Conservation (phyloP, 164 flowering plant species). For the Cinnamomum micranthum region DNA sequence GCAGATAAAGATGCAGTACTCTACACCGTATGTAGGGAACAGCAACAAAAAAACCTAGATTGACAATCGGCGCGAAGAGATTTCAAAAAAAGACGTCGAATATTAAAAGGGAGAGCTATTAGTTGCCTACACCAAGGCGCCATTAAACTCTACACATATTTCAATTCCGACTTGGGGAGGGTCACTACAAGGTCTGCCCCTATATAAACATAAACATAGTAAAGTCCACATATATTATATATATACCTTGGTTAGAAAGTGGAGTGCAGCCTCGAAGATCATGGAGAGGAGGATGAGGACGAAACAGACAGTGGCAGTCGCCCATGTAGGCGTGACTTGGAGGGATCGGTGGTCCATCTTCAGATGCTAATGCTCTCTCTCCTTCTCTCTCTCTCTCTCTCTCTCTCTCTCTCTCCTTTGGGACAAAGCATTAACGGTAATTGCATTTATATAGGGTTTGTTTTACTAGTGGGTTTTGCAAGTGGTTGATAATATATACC, state of each 20-base stretch:
- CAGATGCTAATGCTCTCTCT: neutral
- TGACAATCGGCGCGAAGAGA: too few relatives aligned
- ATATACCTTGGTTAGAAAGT: constrained; percentile 42
- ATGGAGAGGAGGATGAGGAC: constrained; percentile 39
- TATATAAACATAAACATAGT: neutral
- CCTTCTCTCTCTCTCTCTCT: neutral
- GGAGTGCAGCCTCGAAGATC: constrained; percentile 41
- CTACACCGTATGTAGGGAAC: too few relatives aligned
- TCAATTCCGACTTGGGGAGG: too few relatives aligned
- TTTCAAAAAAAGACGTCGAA: too few relatives aligned
- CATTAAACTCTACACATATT: too few relatives aligned
- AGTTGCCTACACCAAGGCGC: too few relatives aligned
- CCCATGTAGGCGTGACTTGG: constrained; percentile 64
- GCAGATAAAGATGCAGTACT: too few relatives aligned
- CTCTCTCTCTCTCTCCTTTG: neutral
- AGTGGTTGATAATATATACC: neutral
- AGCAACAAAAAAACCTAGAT: too few relatives aligned
- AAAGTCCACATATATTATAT: neutral
- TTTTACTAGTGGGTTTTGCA: neutral
- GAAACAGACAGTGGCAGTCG: constrained; percentile 48
- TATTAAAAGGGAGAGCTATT: too few relatives aligned
- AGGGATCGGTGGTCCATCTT: constrained; percentile 18
- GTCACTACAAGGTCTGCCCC: too few relatives aligned
- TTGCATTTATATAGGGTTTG: neutral
- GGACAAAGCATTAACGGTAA: too few relatives aligned